Base-by-base conservation (phyloP, 805 yeast species). In the Cyberlindnera veronae region DNA sequence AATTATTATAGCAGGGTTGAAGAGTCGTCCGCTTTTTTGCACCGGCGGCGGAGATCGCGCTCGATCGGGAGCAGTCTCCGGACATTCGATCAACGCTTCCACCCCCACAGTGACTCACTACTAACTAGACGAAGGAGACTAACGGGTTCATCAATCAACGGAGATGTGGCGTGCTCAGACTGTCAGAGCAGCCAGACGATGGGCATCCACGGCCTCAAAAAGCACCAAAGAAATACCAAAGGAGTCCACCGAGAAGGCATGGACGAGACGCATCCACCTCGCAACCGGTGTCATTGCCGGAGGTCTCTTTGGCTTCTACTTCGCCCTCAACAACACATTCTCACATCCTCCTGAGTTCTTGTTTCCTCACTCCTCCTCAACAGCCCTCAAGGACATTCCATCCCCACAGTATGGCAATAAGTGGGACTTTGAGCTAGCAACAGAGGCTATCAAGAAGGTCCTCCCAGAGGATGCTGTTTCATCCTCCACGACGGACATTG, bases 391-490 rank as follows among this genome's bases (percentile, higher is more conserved):
- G 2, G 62, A 57, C 22, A 27, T 55, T 3, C 53, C 57, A 9
- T 38, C 58, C 1, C 60, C 60, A 16, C 43, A 36, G n/a, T 57
- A 57, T 26, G 55, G 58, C 3, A 42, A 55, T 18, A 44, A 50
- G 24, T 49, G 54, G 55, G 59, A 55, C 36, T 53, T 51, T 19
- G 53, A 53, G 18, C 44, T 55, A 3, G 59, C 60, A 2, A 36
- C 41, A 19, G 56, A 55, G 32, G 39, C 39, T 28, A 22, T 50
- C 16, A 50, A 73, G 37, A 61, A 58, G 38, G 35, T 43, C 3
- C 53, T 76, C 4, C 69, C 71, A 4, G 51, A 54, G 20, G 65
- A 66, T 16, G 42, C 54, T 1, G 57, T 53, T n/a, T 50, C 58
- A 1, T 20, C 24, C 6, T 8, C 34, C 18, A 50, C 47, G 19